Evolutionary conservation across 305 asterid species (phyloP).

Genomic region (Fraxinus nigra): DNA sequence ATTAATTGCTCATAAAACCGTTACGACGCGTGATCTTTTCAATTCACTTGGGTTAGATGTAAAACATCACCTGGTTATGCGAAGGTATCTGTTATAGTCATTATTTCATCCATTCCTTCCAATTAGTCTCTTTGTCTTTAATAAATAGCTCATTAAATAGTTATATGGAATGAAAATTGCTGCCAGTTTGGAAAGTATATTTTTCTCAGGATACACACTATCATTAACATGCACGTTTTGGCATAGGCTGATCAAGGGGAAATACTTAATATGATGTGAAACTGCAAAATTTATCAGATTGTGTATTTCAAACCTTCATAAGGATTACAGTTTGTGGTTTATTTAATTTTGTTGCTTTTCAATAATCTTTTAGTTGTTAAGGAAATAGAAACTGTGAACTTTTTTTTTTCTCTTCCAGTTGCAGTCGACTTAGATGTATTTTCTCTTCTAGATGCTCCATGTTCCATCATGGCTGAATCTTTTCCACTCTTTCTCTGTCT

Average conservation of each 20-base stretch:
- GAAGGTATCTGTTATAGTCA: background rate
- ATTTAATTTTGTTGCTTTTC: background rate
- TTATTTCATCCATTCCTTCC: background rate
- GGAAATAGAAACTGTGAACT: background rate
- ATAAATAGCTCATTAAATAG: background rate
- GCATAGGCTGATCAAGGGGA: background rate
- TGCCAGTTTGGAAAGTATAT: background rate
- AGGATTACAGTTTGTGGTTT: background rate
- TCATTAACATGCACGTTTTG: background rate
- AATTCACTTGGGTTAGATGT: background rate
- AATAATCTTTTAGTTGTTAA: background rate
- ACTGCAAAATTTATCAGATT: background rate
- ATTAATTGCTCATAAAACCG: background rate
- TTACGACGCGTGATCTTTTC: background rate
- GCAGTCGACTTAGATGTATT: background rate
- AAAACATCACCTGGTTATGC: background rate
- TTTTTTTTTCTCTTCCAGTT: background rate
- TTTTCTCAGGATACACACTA: background rate
- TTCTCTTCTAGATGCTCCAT: background rate
- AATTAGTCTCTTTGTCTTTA: background rate
- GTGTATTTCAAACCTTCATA: background rate
- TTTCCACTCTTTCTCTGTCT: background rate
- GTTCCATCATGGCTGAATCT: background rate
- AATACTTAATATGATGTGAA: background rate
- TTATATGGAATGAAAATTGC: background rate